These are phyloP conservation scores for Mucor plumbeus DNA, from an alignment of 371 early-diverging fungal genomes.

Conservation along the genomic window DNA sequence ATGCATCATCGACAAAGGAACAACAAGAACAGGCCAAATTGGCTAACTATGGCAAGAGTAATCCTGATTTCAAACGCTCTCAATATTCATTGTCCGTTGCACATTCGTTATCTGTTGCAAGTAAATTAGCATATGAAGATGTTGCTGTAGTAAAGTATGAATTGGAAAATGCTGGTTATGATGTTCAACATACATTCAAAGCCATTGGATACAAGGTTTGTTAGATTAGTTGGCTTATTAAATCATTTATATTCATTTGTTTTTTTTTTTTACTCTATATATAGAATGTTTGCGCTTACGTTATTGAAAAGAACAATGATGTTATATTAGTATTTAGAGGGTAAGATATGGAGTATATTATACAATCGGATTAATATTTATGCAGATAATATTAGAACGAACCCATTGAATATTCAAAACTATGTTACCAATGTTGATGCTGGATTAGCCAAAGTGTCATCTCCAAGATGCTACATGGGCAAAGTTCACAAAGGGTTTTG, in stretches of 20 bases:
- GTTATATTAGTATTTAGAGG: slow-evolving; percentile 61
- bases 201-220: slow-evolving; percentile 61
- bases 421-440: slow-evolving; percentile 59
- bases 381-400: slow-evolving; percentile 36
- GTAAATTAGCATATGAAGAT: slow-evolving; percentile 63
- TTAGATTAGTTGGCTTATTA: not conserved
- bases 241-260: too few relatives aligned
- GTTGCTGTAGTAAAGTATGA: slow-evolving; percentile 60
- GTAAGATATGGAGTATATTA: slow-evolving; percentile 12
- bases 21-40: not conserved
- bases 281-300: slow-evolving; percentile 61
- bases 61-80: slow-evolving; percentile 24
- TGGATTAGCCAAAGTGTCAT: slow-evolving; percentile 38
- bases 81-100: slow-evolving; percentile 56
- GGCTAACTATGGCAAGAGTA: not conserved
- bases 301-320: slow-evolving; percentile 58
- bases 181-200: slow-evolving; percentile 50
- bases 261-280: not conserved
- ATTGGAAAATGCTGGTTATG: slow-evolving; percentile 56
- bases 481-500: slow-evolving; percentile 62
- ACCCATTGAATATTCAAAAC: slow-evolving; percentile 65
- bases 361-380: too few relatives aligned
- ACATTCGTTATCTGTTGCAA: slow-evolving; percentile 55
- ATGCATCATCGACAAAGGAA: not conserved
- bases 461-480: slow-evolving; percentile 40